Evolutionary conservation across 805 yeast species (phyloP).

Genomic region (Wickerhamomyces kurtzmanii): DNA sequence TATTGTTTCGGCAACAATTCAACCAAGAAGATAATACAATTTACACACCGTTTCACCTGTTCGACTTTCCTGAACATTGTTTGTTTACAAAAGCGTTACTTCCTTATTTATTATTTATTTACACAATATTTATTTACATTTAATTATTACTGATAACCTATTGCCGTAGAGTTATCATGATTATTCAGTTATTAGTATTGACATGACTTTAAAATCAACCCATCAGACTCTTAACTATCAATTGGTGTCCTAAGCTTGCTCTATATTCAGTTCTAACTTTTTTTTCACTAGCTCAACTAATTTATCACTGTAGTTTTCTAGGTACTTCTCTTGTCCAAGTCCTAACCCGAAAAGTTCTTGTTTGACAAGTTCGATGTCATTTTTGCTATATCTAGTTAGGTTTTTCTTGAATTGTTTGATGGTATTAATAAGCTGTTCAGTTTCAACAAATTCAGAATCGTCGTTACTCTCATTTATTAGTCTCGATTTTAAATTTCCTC

Average conservation of each 20-base stretch:
- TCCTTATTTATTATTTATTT: slow-evolving; percentile 3
- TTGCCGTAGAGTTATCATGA: slow-evolving; percentile 1
- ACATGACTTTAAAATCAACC: no score
- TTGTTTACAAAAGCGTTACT: no score
- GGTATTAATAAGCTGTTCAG: slow-evolving; percentile 8
- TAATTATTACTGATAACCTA: slow-evolving; percentile 5
- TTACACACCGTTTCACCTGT: no score
- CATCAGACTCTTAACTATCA: no score
- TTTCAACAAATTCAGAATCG: slow-evolving; percentile 5
- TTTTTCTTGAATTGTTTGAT: slow-evolving; percentile 9
- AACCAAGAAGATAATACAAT: slow-evolving; percentile 20
- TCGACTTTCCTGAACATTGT: no score
- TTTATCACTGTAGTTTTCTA: slow-evolving; percentile 29
- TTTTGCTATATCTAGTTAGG: slow-evolving; percentile 11
- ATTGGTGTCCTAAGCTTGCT: no score
- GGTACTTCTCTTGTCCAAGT: slow-evolving; percentile 16
- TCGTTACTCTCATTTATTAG: slow-evolving; percentile 3
- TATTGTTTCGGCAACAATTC: slow-evolving; percentile 26
- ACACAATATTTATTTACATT: slow-evolving; percentile 2
- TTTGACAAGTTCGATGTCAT: slow-evolving; percentile 13
- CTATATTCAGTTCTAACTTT: no score
- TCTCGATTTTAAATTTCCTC: slow-evolving; percentile 3
- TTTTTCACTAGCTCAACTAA: slow-evolving; percentile 20
- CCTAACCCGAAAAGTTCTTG: slow-evolving; percentile 12
- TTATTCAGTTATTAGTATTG: slow-evolving; percentile 1